Percentiles rank a stretch among this genome's conserved stretches.
Evolutionary conservation across 1,139 yeast genomes (phyloP).

Genomic region (Sugiyamaella neomexicana): DNA sequence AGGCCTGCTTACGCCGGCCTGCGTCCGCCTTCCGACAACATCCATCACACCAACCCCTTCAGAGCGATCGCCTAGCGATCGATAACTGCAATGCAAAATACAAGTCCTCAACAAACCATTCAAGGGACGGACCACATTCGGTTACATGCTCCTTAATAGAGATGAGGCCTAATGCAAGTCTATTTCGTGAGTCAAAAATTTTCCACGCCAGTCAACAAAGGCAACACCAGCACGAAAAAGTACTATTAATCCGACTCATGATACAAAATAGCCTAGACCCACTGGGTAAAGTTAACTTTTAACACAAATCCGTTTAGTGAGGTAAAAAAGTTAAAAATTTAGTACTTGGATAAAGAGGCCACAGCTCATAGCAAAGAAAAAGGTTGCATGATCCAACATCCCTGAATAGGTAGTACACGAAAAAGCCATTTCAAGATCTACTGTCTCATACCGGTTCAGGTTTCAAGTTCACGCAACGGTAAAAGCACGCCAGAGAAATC

Average conservation of each 20-base stretch:
- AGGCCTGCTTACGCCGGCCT: no score
- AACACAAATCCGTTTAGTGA: no score
- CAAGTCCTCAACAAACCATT: neutral
- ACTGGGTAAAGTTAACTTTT: no score
- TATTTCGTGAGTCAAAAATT: slow-evolving; percentile 7
- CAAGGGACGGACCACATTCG: neutral
- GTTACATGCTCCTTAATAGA: neutral
- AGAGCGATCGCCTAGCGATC: neutral
- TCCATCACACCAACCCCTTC: neutral
- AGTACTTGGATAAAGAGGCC: no score
- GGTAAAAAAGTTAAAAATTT: no score
- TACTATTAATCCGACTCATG: no score
- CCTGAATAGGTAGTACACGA: neutral
- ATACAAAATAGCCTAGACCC: no score
- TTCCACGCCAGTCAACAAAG: neutral
- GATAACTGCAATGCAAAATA: neutral
- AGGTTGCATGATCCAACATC: neutral
- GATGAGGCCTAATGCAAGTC: slow-evolving; percentile 13
- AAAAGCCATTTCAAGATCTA: neutral
- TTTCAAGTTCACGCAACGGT: neutral
- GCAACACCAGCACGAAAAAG: no score
- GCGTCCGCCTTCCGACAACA: no score
- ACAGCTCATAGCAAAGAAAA: no score
- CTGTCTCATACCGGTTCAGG: neutral
- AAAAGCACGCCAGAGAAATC: no score